phyloP scores from a whole-genome alignment of 257 asterid genomes.

The Osmanthus fragrans region DNA sequence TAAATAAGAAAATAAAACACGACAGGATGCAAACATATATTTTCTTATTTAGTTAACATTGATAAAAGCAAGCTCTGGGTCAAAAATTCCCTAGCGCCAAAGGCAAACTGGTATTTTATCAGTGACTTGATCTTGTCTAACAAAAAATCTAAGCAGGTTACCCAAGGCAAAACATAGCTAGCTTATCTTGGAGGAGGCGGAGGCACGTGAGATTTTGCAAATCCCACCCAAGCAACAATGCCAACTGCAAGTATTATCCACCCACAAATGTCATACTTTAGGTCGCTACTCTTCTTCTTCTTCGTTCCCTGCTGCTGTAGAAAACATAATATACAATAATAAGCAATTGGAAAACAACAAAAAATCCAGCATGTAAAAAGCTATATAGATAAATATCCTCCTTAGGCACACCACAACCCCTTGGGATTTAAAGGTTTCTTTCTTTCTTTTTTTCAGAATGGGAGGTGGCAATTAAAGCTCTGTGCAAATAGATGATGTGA shows the following conservation, averaged over 20 bases:
- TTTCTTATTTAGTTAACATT: neutral
- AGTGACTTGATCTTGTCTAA: constrained; percentile 17
- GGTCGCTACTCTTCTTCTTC: constrained; percentile 49
- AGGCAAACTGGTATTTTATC: constrained; percentile 17
- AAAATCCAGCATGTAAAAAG: constrained; percentile 1
- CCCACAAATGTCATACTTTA: constrained; percentile 52
- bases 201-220: constrained; percentile 53
- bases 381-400: neutral
- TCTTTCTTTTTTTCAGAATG: neutral
- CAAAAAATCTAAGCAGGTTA: constrained; percentile 4
- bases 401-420: neutral
- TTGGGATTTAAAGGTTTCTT: neutral
- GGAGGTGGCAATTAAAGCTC: neutral
- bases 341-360: neutral
- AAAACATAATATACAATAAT: constrained; percentile 8
- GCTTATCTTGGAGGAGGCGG: constrained; percentile 49
- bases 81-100: constrained; percentile 7
- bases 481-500: neutral
- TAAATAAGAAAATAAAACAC: neutral
- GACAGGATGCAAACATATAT: neutral
- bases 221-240: constrained; percentile 54
- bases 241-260: constrained; percentile 68
- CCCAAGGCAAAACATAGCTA: constrained; percentile 7
- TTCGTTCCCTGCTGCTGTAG: constrained; percentile 43
- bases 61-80: constrained; percentile 1